These are phyloP conservation scores for Fonsecaea erecta DNA, from an alignment of 2,329 filamentous ascomycete genomes.

Conservation along the genomic window DNA sequence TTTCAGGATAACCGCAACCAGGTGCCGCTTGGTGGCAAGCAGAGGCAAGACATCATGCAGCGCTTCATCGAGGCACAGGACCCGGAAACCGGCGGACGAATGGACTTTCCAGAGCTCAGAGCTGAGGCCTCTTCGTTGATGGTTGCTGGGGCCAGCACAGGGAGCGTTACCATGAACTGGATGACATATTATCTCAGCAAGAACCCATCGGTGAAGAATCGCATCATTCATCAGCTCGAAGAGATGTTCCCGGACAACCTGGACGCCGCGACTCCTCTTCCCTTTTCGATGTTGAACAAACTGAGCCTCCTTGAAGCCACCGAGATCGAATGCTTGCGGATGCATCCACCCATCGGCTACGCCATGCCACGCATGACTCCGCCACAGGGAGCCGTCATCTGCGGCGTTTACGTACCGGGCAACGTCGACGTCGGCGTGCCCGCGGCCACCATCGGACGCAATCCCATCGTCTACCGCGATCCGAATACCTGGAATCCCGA, in stretches of 20 bases:
- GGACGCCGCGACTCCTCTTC: slow-evolving; percentile 15
- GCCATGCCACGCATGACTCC: slow-evolving; percentile 42
- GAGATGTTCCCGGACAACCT: slow-evolving; percentile 29
- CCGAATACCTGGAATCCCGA: slow-evolving; percentile 32
- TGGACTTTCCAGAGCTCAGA: slow-evolving; percentile 30
- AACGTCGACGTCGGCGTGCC: slow-evolving; percentile 35
- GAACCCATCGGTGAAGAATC: slow-evolving; percentile 23
- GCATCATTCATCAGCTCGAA: slow-evolving; percentile 27
- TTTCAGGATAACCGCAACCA: slow-evolving; percentile 31
- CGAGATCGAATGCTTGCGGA: slow-evolving; percentile 28
- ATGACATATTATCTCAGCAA: slow-evolving; percentile 31
- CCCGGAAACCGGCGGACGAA: slow-evolving; percentile 27
- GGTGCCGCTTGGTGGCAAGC: slow-evolving; percentile 20
- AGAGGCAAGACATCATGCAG: slow-evolving; percentile 31
- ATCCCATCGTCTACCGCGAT: slow-evolving; percentile 25
- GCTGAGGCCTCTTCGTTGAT: slow-evolving; percentile 31
- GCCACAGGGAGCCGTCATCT: slow-evolving; percentile 39
- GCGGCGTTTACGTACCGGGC: slow-evolving; percentile 38
- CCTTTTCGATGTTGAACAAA: slow-evolving; percentile 24
- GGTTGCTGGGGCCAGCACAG: slow-evolving; percentile 30
- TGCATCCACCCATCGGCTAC: slow-evolving; percentile 35
- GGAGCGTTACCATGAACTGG: slow-evolving; percentile 31
- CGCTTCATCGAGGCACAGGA: slow-evolving; percentile 31
- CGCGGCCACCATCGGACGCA: slow-evolving; percentile 25
- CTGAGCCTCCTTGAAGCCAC: slow-evolving; percentile 27